Evolutionary conservation across 192 early-diverging fungal species (phyloP), one percentile per base, ranked within the genome.

Genomic region (Powellomyces hirtus): DNA sequence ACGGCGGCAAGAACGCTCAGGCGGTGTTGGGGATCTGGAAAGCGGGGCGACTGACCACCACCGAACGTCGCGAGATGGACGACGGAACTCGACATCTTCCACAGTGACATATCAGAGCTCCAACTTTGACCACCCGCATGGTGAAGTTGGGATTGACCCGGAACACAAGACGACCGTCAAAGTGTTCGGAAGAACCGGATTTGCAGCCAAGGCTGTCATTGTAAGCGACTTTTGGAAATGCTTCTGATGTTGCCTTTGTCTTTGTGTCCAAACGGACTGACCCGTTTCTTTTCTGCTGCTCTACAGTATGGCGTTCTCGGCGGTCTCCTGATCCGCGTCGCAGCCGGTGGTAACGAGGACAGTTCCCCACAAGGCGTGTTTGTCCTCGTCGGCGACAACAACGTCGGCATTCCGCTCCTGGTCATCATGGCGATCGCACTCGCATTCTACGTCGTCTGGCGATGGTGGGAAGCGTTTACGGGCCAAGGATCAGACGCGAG

Each of bases 401-500:
- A 62, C 13, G 66, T 78, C 24, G 79, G 76, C 38, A 75, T 77
- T n/a, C 76, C 76, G 13, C n/a, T 78, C 3, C 65, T 81, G 26
- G 20, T 76, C 38, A 59, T 76, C 52, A 69, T 78, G 70, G 74
- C 77, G 22, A 66, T 75, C 7, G 63, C 70, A 16, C 50, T 80
- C 13, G 59, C 66, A 1, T 76, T 80, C 52, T 80, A 80, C 60
- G 38, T 67, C 38, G 31, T 73, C 8, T 80, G 79, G 79, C 61
- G 79, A 34, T 80, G 78, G 65, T 79, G 74, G 66, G 79, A 81
- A 63, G 79, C 74, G 14, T 44, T 16, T 26, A 62, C 62, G 31
- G 79, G 79, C 13, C 79, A 81, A 70, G 77, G 79, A 20, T 69
- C 76, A 1, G 79, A 81, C 62, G 66, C 70, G n/a, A 64, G 45